These are phyloP conservation scores for Hordeum pubiflorum DNA, from an alignment of 202 grass and related monocot species.

Conservation along the genomic window DNA sequence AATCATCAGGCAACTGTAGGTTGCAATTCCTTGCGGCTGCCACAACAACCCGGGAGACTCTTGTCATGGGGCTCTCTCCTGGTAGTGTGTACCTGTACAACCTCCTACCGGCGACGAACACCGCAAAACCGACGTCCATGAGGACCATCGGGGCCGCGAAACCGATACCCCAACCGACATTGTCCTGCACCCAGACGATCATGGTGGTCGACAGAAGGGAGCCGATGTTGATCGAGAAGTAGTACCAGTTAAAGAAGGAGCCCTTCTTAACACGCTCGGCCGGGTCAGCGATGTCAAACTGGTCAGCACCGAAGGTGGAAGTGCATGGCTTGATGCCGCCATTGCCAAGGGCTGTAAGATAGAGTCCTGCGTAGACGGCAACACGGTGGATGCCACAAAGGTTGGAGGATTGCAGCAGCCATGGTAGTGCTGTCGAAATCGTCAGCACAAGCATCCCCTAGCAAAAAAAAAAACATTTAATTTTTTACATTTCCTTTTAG, in stretches of 20 bases:
- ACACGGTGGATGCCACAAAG: not conserved
- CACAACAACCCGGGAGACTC: conserved; percentile 36
- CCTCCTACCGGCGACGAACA: not conserved
- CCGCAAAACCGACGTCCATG: not conserved
- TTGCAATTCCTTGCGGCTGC: conserved; percentile 26
- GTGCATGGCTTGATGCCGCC: not conserved
- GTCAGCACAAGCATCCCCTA: not conserved
- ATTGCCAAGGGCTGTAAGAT: not conserved
- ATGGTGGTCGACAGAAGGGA: no score
- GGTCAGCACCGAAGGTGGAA: not conserved
- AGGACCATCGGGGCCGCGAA: not conserved
- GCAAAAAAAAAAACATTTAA: not conserved
- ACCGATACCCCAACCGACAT: not conserved
- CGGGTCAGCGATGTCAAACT: not conserved
- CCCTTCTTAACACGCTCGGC: not conserved
- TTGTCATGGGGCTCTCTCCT: conserved; percentile 31
- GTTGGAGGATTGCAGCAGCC: not conserved
- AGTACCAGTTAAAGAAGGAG: no score
- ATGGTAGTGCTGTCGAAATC: not conserved
- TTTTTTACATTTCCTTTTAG: not conserved
- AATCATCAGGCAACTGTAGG: not conserved
- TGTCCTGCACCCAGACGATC: not conserved
- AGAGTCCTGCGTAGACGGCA: not conserved
- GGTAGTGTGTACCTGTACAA: conserved; percentile 9
- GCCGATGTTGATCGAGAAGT: no score